phyloP scores from a whole-genome alignment of 331 rosid genomes.

The Telfairia occidentalis region DNA sequence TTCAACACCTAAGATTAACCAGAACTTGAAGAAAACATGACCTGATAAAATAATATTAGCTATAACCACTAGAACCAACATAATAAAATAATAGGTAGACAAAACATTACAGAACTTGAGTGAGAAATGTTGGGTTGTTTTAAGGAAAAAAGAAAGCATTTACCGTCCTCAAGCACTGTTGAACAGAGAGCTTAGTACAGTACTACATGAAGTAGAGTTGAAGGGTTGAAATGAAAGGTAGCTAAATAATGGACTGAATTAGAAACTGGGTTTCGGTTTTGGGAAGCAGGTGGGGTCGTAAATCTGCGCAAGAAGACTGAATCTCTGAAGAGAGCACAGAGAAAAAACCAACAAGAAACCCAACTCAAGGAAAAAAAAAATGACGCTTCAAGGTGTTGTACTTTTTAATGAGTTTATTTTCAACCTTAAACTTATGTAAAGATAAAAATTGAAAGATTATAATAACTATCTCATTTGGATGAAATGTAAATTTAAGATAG shows the following conservation, averaged over 20 bases:
- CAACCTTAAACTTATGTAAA: too few species aligned
- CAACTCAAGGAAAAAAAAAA: too few species aligned
- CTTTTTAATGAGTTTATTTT: too few species aligned
- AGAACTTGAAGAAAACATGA: conserved; percentile 15
- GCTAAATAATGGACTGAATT: conserved; percentile 6
- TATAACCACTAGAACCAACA: conserved; percentile 1
- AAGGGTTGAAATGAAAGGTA: conserved; percentile 1
- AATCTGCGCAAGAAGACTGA: conserved; percentile 21
- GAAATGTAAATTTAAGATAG: too few species aligned
- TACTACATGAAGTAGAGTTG: neutral
- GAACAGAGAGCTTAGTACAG: neutral
- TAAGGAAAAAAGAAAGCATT: neutral
- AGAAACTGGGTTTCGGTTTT: conserved; percentile 7
- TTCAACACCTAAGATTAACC: conserved; percentile 25
- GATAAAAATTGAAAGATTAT: too few species aligned
- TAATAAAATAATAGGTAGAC: neutral
- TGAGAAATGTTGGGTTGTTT: conserved; percentile 12
- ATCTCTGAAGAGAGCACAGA: conserved; percentile 10
- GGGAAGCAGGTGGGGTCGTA: neutral
- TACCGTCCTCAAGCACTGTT: conserved; percentile 15
- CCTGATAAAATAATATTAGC: conserved; percentile 15
- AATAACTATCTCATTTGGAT: too few species aligned
- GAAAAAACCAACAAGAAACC: neutral
- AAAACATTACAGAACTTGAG: conserved; percentile 9
- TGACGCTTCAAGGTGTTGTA: too few species aligned